Percentiles rank a stretch among this genome's conserved stretches.
phyloP scores from a whole-genome alignment of 23 red algal species.

The Pyropia yezoensis region DNA sequence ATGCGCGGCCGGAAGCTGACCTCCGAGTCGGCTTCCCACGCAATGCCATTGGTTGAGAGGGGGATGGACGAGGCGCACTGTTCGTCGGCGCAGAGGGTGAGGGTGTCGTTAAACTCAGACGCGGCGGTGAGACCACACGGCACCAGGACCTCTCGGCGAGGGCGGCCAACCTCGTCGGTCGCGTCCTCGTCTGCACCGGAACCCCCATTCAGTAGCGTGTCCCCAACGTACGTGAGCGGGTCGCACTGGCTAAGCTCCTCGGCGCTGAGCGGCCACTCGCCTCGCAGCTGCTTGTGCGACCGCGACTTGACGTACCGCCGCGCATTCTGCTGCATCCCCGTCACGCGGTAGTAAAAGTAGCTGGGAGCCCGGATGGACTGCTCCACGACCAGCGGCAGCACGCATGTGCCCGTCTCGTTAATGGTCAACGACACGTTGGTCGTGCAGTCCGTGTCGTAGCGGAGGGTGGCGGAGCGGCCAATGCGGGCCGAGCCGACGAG shows the following conservation, averaged over 20 bases:
- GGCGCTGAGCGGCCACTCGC: conserved; percentile 8
- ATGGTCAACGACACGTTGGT: conserved; percentile 1
- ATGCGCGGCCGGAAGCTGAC: conserved; percentile 24
- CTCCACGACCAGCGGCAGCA: conserved; percentile 5
- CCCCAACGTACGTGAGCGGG: neutral
- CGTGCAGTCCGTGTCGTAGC: conserved; percentile 2
- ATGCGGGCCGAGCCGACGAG: conserved; percentile 17
- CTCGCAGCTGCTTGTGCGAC: conserved; percentile 24
- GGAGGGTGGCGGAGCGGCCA: neutral
- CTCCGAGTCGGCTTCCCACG: conserved; percentile 13
- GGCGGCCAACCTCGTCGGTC: conserved; percentile 3
- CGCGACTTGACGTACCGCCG: conserved; percentile 42
- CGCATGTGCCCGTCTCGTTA: neutral
- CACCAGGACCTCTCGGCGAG: conserved; percentile 16
- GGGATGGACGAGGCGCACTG: conserved; percentile 6
- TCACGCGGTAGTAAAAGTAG: conserved; percentile 60
- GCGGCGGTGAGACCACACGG: conserved; percentile 66
- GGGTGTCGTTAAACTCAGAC: conserved; percentile 64
- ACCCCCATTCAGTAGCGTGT: too few relatives aligned
- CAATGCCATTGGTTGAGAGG: conserved; percentile 10
- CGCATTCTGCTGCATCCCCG: conserved; percentile 43
- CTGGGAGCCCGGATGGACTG: conserved; percentile 11
- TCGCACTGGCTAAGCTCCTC: conserved; percentile 27
- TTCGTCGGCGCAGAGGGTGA: conserved; percentile 26
- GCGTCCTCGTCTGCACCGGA: neutral